Base-by-base conservation (phyloP, 768 basidiomycete species). In the Steccherinum ochraceum region DNA sequence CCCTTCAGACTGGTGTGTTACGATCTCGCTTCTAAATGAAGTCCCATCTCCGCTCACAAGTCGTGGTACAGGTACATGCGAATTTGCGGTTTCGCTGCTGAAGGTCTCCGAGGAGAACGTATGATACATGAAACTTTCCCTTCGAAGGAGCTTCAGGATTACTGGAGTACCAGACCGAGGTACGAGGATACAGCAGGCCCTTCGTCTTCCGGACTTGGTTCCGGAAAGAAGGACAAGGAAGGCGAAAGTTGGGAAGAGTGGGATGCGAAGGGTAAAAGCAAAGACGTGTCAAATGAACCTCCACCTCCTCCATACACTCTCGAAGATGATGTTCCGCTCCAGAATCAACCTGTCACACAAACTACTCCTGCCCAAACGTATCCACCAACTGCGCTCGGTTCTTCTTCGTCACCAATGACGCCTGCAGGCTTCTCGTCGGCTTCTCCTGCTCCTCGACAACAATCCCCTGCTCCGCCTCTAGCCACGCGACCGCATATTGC, bases 1-100 rank as follows among this genome's bases (percentile, higher is more conserved):
- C 16, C 88, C 89, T 1, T 69, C 83, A 23, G 90, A 93, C 68
- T 93, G 90, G 89, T 86, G 60, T 58, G 75, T 72, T n/a, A n/a
- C n/a, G n/a, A n/a, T n/a, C n/a, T n/a, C n/a, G n/a, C n/a, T n/a
- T 53, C 47, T 50, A 16, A 54, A 35, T 35, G 30, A 35, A n/a
- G n/a, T n/a, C n/a, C n/a, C n/a, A n/a, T n/a, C n/a, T n/a, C n/a
- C n/a, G 30, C 16, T 35, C 30, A 7, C 7, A 35, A 7, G 30
- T 7, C 16, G 45, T 40, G n/a, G 11, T n/a, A 23, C 41, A 83
- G 81, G 82, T 88, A 86, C 62, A 87, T 88, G 84, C 79, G 88
- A 19, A 80, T 89, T 47, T 79, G 76, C 58, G 86, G 87, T 13
- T 79, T 86, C 57, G 84, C 83, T 2, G 84, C 76, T 0, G 85